These are phyloP conservation scores for Sclerospora graminicola DNA, from an alignment of 352 stramenopile genomes.

Conservation along the genomic window DNA sequence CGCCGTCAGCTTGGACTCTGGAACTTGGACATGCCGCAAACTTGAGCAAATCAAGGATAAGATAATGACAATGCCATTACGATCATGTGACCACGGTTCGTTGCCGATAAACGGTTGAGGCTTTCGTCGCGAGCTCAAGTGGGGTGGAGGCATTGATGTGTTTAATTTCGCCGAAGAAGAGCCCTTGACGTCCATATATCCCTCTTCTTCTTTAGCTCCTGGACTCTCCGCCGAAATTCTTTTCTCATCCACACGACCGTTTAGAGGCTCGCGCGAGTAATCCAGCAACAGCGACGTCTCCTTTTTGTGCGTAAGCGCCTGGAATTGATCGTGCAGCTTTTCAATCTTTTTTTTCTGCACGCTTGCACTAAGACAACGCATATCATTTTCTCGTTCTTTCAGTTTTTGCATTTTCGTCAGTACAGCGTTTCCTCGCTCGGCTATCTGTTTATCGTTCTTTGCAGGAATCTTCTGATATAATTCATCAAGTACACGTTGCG, in stretches of 20 bases:
- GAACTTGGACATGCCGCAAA: constrained; percentile 73
- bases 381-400: constrained; percentile 64
- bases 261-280: constrained; percentile 26
- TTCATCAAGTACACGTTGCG: constrained; percentile 66
- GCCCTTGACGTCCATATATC: constrained; percentile 2
- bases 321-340: constrained; percentile 71
- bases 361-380: constrained; percentile 54
- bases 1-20: constrained; percentile 83
- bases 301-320: constrained; percentile 69
- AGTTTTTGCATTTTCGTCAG: constrained; percentile 41
- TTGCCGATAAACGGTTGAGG: constrained; percentile 6
- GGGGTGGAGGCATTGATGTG: constrained; percentile 7
- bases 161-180: constrained; percentile 7
- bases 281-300: constrained; percentile 59
- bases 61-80: constrained; percentile 82
- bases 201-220: constrained; percentile 21
- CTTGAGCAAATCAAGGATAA: constrained; percentile 79
- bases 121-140: constrained; percentile 16
- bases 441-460: constrained; percentile 33
- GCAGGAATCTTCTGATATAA: constrained; percentile 33
- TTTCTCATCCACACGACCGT: constrained; percentile 19
- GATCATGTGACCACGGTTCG: constrained; percentile 38
- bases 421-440: constrained; percentile 22
- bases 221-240: constrained; percentile 7
- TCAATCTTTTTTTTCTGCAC: constrained; percentile 82